Evolutionary conservation across 441 rosid genomes (phyloP).

Genomic region (Melastoma candidum): DNA sequence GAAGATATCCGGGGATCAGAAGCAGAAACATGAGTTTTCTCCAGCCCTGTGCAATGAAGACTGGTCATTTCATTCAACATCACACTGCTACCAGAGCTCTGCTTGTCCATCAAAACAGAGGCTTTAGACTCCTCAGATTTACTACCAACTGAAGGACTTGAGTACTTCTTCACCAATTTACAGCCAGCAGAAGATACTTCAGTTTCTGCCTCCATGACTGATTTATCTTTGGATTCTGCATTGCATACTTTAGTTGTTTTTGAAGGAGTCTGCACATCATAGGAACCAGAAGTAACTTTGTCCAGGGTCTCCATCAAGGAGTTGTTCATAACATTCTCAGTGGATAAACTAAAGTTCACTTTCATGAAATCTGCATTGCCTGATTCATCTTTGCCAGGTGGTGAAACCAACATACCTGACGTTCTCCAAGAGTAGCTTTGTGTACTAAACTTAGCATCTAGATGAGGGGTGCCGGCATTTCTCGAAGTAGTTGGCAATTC

Average conservation of each 20-base stretch:
- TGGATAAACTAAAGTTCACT: conserved; percentile 15
- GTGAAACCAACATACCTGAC: conserved; percentile 27
- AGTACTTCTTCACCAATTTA: conserved; percentile 25
- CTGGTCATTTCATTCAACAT: conserved; percentile 12
- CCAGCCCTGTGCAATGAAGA: conserved; percentile 17
- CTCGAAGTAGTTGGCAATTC: conserved; percentile 22
- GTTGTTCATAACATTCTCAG: conserved; percentile 12
- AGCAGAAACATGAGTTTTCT: conserved; percentile 15
- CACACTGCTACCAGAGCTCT: conserved; percentile 14
- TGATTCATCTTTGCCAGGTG: conserved; percentile 24
- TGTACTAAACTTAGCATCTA: conserved; percentile 21
- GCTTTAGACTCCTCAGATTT: conserved; percentile 20
- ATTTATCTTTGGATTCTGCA: conserved; percentile 21
- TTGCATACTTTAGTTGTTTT: conserved; percentile 20
- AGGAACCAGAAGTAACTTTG: conserved; percentile 16
- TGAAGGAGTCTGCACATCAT: conserved; percentile 21
- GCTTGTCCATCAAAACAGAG: conserved; percentile 13
- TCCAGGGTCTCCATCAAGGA: conserved; percentile 23
- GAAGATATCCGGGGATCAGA: conserved; percentile 9
- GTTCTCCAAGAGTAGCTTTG: conserved; percentile 44
- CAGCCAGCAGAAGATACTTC: conserved; percentile 22
- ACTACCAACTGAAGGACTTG: conserved; percentile 21
- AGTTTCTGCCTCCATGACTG: conserved; percentile 29
- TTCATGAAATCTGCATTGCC: conserved; percentile 22
- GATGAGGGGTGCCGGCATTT: conserved; percentile 26